Conservation (phyloP, 768 basidiomycete species). For the Naganishia antarctica region DNA sequence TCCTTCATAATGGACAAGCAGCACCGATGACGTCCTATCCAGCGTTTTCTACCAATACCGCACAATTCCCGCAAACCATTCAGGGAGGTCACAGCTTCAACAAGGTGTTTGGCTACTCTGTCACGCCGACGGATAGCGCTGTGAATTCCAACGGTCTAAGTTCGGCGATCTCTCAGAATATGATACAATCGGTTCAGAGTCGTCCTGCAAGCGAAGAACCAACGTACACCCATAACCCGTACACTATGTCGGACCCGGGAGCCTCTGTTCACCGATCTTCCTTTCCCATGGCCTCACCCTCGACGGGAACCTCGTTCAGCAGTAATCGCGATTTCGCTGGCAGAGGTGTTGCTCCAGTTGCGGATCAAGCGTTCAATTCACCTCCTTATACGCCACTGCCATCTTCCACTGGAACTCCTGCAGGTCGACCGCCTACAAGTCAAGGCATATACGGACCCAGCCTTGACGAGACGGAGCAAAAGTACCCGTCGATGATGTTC, state of each 20-base stretch:
- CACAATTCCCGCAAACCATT: too few species aligned
- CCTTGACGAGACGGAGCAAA: background rate
- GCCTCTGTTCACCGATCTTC: background rate
- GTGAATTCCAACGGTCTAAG: too few species aligned
- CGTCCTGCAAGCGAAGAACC: background rate
- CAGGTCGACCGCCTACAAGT: background rate
- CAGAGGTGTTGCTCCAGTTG: background rate
- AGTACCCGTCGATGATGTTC: constrained; percentile 2
- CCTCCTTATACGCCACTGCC: constrained; percentile 14
- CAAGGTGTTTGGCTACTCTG: too few species aligned
- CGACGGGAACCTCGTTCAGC: constrained; percentile 7
- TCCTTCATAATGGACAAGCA: too few species aligned
- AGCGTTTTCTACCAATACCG: too few species aligned
- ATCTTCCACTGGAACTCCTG: background rate
- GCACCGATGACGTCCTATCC: too few species aligned
- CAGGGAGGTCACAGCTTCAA: too few species aligned
- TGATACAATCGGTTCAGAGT: background rate
- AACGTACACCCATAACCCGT: background rate
- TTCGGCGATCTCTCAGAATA: background rate
- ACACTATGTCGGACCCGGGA: background rate
- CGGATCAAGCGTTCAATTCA: background rate
- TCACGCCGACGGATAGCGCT: too few species aligned
- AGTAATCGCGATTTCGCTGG: background rate
- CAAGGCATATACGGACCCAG: background rate
- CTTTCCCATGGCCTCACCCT: background rate